Percentiles rank a stretch among this genome's conserved stretches.
Conservation (phyloP, 257 asterid genomes). For the Nicotiana otophora region DNA sequence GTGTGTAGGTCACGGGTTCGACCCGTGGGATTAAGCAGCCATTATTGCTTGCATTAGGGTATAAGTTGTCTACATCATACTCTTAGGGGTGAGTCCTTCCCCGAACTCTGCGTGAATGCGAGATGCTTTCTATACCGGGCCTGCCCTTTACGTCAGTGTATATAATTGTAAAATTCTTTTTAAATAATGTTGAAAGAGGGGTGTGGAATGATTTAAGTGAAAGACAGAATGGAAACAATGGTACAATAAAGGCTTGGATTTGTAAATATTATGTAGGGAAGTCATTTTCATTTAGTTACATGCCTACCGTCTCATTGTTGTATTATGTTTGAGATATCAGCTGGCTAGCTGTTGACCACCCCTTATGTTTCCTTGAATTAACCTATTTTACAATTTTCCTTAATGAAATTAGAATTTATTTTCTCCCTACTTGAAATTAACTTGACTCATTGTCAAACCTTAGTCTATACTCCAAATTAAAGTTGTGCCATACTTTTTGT, state of each 20-base stretch:
- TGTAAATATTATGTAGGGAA: slow-evolving; percentile 35
- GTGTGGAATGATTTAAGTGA: neutral
- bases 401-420: too few relatives aligned
- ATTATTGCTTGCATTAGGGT: too few relatives aligned
- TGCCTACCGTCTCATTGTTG: slow-evolving; percentile 24
- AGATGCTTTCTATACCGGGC: too few relatives aligned
- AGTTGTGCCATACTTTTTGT: neutral
- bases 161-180: neutral
- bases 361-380: neutral
- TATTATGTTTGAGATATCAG: slow-evolving; percentile 37
- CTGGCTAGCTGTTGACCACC: slow-evolving; percentile 25
- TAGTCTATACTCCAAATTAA: neutral
- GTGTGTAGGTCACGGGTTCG: too few relatives aligned
- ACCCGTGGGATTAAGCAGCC: too few relatives aligned
- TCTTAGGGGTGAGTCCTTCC: too few relatives aligned
- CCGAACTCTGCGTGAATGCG: too few relatives aligned
- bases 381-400: neutral
- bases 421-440: neutral
- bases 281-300: slow-evolving; percentile 71
- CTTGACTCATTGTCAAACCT: neutral
- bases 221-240: slow-evolving; percentile 13
- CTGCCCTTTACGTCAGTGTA: too few relatives aligned
- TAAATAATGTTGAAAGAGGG: neutral
- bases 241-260: slow-evolving; percentile 35
- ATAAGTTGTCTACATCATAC: too few relatives aligned